These are phyloP conservation scores for Pseudophaeomoniella oleicola DNA, from an alignment of 2,329 filamentous ascomycete species.

Conservation along the genomic window DNA sequence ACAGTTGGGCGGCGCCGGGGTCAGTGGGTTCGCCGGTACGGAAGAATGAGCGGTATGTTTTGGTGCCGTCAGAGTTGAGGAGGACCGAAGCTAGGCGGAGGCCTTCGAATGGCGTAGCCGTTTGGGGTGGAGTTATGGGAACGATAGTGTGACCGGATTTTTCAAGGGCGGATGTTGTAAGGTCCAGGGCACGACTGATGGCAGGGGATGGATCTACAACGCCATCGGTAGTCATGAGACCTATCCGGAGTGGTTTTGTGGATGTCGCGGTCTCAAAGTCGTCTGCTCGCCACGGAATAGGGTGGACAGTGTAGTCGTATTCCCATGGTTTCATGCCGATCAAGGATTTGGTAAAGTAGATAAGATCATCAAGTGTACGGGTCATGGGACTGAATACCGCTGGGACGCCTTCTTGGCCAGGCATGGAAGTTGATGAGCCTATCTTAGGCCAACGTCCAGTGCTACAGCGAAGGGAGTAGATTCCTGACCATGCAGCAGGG, in stretches of 20 bases:
- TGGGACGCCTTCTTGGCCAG: conserved; percentile 78
- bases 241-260: conserved; percentile 54
- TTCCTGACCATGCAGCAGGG: conserved; percentile 79
- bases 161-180: conserved; percentile 53
- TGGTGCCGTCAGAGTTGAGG: conserved; percentile 71
- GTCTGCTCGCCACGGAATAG: conserved; percentile 60
- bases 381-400: conserved; percentile 90
- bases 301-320: conserved; percentile 76
- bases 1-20: conserved; percentile 59
- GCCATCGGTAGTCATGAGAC: conserved; percentile 61
- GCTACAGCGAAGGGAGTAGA: conserved; percentile 75
- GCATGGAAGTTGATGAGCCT: conserved; percentile 75
- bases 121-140: conserved; percentile 50
- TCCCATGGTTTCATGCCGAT: conserved; percentile 76
- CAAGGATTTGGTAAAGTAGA: conserved; percentile 68
- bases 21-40: conserved; percentile 68
- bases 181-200: conserved; percentile 60
- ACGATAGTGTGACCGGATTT: conserved; percentile 62
- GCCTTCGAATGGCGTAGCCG: conserved; percentile 63
- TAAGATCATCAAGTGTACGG: conserved; percentile 65
- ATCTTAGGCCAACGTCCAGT: conserved; percentile 83
- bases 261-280: conserved; percentile 43
- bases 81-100: conserved; percentile 65
- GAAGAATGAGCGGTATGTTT: conserved; percentile 65
- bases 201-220: conserved; percentile 81